Evolutionary conservation across 1,139 yeast species (phyloP).

Genomic region (Yamadazyma mexicana): DNA sequence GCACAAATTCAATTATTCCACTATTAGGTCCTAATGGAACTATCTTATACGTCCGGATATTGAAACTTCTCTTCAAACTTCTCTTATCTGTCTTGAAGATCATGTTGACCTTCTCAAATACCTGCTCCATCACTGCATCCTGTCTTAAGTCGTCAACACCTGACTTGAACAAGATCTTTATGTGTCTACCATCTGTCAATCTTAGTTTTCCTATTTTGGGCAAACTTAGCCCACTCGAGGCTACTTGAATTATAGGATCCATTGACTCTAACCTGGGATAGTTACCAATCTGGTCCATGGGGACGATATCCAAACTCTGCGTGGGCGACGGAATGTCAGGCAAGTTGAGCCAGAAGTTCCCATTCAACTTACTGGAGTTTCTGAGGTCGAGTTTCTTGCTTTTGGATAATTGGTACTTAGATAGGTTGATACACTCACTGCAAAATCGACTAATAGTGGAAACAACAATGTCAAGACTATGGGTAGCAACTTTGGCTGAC

Average conservation of each 20-base stretch:
- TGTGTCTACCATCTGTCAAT: conserved; percentile 57
- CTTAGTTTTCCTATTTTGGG: conserved; percentile 72
- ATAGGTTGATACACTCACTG: conserved; percentile 49
- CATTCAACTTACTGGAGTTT: conserved; percentile 39
- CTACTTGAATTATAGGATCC: conserved; percentile 51
- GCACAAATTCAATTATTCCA: conserved; percentile 90
- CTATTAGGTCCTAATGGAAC: conserved; percentile 85
- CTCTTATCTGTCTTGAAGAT: conserved; percentile 59
- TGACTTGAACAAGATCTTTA: conserved; percentile 69
- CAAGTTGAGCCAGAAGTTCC: conserved; percentile 56
- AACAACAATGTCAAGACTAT: conserved; percentile 3
- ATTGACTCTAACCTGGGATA: conserved; percentile 51
- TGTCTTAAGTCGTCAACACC: conserved; percentile 92
- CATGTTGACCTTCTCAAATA: conserved; percentile 81
- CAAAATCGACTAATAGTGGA: conserved; percentile 46
- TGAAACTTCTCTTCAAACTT: conserved; percentile 55
- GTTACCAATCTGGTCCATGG: conserved; percentile 28
- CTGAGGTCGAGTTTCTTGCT: conserved; percentile 36
- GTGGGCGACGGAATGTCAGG: conserved; percentile 75
- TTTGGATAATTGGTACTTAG: conserved; percentile 44
- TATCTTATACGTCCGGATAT: conserved; percentile 82
- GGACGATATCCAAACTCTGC: conserved; percentile 37
- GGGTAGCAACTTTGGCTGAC: neutral
- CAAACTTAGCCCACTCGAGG: conserved; percentile 79
- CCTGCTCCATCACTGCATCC: conserved; percentile 97